Evolutionary conservation across 2,329 filamentous ascomycete genomes (phyloP), one percentile per base, ranked within the genome.

Genomic region (Monosporascus sp.): DNA sequence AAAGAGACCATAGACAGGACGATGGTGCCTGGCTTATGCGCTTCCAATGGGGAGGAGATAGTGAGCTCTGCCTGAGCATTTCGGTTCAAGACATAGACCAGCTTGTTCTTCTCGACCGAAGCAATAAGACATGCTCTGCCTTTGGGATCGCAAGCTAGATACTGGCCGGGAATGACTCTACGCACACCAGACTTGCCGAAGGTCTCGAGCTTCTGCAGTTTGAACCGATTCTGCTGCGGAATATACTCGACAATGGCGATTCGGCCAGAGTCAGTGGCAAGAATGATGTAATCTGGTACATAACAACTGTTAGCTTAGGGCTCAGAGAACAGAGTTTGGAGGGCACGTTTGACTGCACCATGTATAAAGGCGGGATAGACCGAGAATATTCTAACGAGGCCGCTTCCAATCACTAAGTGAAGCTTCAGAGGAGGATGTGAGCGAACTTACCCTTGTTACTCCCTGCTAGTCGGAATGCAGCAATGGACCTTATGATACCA

Each of bases 31-130:
- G 90, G 85, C 70, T 94, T 96, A 72, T 99, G 93, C 2, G 94
- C 95, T 72, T 99, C 95, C 18, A 99, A 80, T 1, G 94, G 94
- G 15, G 94, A 99, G 5, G 94, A 99, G 49, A 99, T 99, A 41
- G 92, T 95, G 63, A 99, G 83, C 70, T 96, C 90, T 18, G 92
- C 92, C 72, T 97, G 90, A 3, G 91, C 83, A 73, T 96, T 96
- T 60, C 95, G 87, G 72, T 97, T 97, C 61, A 99, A 80, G 65
- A 99, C 93, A 73, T 99, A 99, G 61, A 99, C 94, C 52, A 99
- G 87, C 76, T 99, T 99, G 76, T 97, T 99, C 81, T 99, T 99
- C 75, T 99, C 95, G 52, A 93, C 81, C 5, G 92, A 93, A 9
- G 94, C 91, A 56, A 97, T 89, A 68, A 99, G 80, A 67, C 93